phyloP scores from a whole-genome alignment of 2,329 filamentous ascomycete genomes.

The Graphilbum ipis-grandicollis region DNA sequence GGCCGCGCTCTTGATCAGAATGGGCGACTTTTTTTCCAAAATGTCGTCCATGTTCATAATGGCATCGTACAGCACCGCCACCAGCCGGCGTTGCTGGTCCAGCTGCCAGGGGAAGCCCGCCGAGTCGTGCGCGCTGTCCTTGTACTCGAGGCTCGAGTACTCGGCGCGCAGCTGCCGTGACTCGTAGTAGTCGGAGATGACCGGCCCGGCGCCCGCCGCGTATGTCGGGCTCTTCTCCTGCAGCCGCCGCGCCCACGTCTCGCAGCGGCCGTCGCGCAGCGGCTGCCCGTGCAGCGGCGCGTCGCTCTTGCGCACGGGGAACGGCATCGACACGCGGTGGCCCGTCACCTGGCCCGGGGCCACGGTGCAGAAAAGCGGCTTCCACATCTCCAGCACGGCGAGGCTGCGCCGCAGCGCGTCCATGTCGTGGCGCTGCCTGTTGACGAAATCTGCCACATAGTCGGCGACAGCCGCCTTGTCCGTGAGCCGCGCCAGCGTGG shows the following conservation, averaged over 20 bases:
- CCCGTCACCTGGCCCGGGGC: slow-evolving; percentile 2
- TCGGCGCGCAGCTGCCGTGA: slow-evolving; percentile 6
- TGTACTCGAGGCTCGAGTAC: slow-evolving; percentile 7
- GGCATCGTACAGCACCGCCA: slow-evolving; percentile 14
- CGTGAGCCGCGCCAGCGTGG: slow-evolving; percentile 1
- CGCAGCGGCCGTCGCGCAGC: slow-evolving; percentile 3
- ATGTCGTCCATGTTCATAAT: slow-evolving; percentile 8
- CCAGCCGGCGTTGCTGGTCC: slow-evolving; percentile 11
- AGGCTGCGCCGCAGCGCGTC: background rate
- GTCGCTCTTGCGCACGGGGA: background rate
- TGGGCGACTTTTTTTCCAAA: slow-evolving; percentile 5
- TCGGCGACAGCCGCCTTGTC: slow-evolving; percentile 8
- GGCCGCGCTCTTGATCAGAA: background rate
- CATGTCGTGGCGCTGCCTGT: background rate
- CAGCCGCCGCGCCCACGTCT: slow-evolving; percentile 5
- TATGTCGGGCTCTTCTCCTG: background rate
- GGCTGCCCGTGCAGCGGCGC: slow-evolving; percentile 3
- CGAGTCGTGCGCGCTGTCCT: background rate
- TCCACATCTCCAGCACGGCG: slow-evolving; percentile 2
- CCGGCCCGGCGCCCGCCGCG: background rate
- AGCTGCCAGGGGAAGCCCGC: slow-evolving; percentile 9
- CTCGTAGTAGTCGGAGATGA: slow-evolving; percentile 4
- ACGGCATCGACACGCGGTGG: background rate
- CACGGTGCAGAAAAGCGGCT: slow-evolving; percentile 1
- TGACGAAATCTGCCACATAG: background rate